These are phyloP conservation scores for Ogataea methylovora DNA, from an alignment of 805 yeast genomes.

Conservation along the genomic window DNA sequence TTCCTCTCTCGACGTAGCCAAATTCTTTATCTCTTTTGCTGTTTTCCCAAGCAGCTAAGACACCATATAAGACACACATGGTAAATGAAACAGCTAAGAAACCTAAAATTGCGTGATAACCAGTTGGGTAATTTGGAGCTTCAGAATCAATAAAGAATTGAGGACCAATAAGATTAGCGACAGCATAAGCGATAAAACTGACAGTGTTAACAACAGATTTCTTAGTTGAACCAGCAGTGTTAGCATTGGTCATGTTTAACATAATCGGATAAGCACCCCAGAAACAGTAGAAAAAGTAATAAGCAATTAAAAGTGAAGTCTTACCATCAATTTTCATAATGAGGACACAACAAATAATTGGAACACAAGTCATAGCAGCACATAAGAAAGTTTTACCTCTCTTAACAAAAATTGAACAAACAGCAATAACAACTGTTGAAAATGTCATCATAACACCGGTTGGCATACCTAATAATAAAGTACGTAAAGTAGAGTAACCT, in stretches of 20 bases:
- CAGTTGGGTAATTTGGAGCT: slow-evolving; percentile 50
- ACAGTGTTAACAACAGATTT: slow-evolving; percentile 43
- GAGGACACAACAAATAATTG: slow-evolving; percentile 10
- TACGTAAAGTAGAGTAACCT: slow-evolving; percentile 17
- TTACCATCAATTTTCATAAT: slow-evolving; percentile 11
- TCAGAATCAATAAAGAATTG: slow-evolving; percentile 47
- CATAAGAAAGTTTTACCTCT: slow-evolving; percentile 8
- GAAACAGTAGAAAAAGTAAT: slow-evolving; percentile 16
- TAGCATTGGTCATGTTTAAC: slow-evolving; percentile 29
- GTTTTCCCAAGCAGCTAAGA: slow-evolving; percentile 32
- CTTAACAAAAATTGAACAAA: slow-evolving; percentile 10
- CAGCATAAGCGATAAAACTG: slow-evolving; percentile 49
- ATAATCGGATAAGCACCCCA: slow-evolving; percentile 16
- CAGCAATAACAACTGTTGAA: slow-evolving; percentile 15
- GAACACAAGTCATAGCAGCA: slow-evolving; percentile 7
- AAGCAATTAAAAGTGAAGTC: slow-evolving; percentile 3
- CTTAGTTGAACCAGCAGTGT: slow-evolving; percentile 57
- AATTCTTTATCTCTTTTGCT: slow-evolving; percentile 32
- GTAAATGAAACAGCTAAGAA: slow-evolving; percentile 27
- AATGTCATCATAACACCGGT: slow-evolving; percentile 13
- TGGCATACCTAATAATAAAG: slow-evolving; percentile 14
- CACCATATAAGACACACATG: neutral
- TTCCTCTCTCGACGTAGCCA: slow-evolving; percentile 16
- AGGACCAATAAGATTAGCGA: slow-evolving; percentile 57
- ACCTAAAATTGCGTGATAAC: slow-evolving; percentile 36